Base-by-base conservation (phyloP, 345 rosid genomes). In the Dovyalis caffra region DNA sequence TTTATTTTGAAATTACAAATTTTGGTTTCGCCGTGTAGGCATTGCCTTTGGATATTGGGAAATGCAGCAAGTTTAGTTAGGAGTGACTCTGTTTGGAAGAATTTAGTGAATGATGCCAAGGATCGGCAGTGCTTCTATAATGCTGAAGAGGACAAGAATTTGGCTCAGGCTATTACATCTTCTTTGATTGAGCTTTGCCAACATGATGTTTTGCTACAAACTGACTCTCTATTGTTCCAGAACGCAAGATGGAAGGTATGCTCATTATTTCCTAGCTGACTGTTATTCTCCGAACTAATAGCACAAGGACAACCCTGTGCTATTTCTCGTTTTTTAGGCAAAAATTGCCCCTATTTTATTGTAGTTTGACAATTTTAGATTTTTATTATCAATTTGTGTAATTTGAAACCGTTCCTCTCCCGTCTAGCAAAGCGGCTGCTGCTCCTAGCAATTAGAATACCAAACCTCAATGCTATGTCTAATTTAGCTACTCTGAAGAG, bases 21-120 rank as follows among this genome's bases (percentile, higher is more conserved):
- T 58, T 58, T 58, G 28, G 25, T 7, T n/a, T n/a, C n/a, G n/a
- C n/a, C n/a, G 38, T 63, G 47, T 15, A 88, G 89, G 71, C 43
- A 75, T 43, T 83, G 86, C 71, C 78, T 86, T 16, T 86, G 89
- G 89, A 82, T 88, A 70, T 62, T 84, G 43, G 91, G 91, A 49
- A 88, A 83, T 64, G 88, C 64, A 66, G 34, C 71, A 10, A 86
- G 89, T 67, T 37, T 86, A 5, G 23, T 62, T 9, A 80, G 71
- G 3, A 82, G 82, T 8, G 66, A 12, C 28, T 78, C 86, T 12
- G 74, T 86, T 16, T 88, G 89, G 91, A 71, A 63, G 16, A 64
- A 56, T 14, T 40, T 88, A 26, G 76, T 84, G 4, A 7, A 25
- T 23, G 81, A 87, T 56, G 89, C 91, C 0, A 79, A 81, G 70